Evolutionary conservation across 1,284 basidiomycete genomes (phyloP), one percentile per base, ranked within the genome.

Genomic region (Neonothopanus nambi): DNA sequence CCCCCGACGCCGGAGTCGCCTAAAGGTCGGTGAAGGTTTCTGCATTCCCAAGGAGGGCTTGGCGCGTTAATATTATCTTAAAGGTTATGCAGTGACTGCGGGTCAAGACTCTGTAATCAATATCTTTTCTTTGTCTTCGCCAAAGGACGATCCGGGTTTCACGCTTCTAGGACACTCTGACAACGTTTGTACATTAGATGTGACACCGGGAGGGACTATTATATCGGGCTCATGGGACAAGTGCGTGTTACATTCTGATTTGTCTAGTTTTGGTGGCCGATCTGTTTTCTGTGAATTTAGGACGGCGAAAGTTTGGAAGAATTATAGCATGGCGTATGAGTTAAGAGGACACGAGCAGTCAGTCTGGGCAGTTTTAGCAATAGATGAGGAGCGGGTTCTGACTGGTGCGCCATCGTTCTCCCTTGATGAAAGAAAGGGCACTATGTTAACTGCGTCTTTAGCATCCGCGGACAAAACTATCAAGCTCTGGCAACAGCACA

Each of bases 171-270:
- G 95, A 30, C 97, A 99, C 70, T 81, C 83, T 5, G 87, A 89
- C 51, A 99, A 99, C 65, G 83, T 99, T 13, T 99, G 96, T 69
- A 80, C 93, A 23, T 75, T 99, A 56, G 81, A 93, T 65, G 81
- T 84, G 5, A 81, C 82, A 18, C 68, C 80, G 11, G 77, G 79
- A 52, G 91, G 91, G 5, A 77, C 82, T 53, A 85, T 96, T 56
- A 85, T 96, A 52, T 95, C 93, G n/a, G 96, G 96, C 18, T 96
- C 93, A 55, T 99, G 96, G 96, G 97, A 99, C 73, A 89, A 81
- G 93, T 94, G 65, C 70, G 87, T 70, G 15, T 13, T 11, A 57
- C 21, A n/a, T 52, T 40, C 41, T 30, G 15, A 50, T 5, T 35
- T 23, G 55, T 8, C 1, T 9, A 3, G 13, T 20, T 48, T 21